Conservation (phyloP, 1,139 yeast species). For the Saccharomyces uvarum region DNA sequence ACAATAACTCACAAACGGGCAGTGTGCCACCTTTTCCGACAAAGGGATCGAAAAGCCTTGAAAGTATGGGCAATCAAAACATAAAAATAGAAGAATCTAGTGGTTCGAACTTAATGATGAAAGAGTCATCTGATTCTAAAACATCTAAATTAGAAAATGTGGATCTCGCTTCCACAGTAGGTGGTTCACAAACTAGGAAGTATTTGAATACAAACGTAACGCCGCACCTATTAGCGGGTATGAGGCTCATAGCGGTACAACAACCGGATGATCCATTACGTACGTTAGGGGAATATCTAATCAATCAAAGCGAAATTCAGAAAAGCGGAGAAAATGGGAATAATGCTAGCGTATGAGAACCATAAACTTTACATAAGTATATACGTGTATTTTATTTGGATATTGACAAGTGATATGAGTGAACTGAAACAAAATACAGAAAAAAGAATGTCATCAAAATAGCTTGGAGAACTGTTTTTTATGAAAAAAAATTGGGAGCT, state of each 20-base stretch:
- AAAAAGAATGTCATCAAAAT: neutral
- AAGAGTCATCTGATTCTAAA: conserved; percentile 3
- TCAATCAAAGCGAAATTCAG: conserved; percentile 40
- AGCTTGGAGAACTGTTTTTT: neutral
- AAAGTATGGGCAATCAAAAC: neutral
- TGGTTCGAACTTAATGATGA: neutral
- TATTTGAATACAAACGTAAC: conserved; percentile 73
- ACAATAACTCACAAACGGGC: neutral
- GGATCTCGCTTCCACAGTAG: conserved; percentile 47
- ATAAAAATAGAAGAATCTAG: neutral
- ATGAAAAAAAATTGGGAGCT: neutral
- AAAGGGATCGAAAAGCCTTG: neutral
- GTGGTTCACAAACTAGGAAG: conserved; percentile 74
- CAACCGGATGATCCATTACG: conserved; percentile 65
- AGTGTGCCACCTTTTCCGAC: neutral
- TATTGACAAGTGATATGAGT: conserved; percentile 1
- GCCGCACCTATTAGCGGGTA: conserved; percentile 57
- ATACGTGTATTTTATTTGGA: neutral
- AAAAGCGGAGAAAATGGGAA: conserved; percentile 2
- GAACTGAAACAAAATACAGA: neutral
- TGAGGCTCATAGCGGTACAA: conserved; percentile 49
- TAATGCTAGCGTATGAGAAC: neutral
- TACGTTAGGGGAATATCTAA: conserved; percentile 63
- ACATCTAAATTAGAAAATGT: conserved; percentile 11
- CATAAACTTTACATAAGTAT: neutral